These are phyloP conservation scores for Aspergillus pseudoterreus DNA, from an alignment of 2,329 filamentous ascomycete genomes.

Conservation along the genomic window DNA sequence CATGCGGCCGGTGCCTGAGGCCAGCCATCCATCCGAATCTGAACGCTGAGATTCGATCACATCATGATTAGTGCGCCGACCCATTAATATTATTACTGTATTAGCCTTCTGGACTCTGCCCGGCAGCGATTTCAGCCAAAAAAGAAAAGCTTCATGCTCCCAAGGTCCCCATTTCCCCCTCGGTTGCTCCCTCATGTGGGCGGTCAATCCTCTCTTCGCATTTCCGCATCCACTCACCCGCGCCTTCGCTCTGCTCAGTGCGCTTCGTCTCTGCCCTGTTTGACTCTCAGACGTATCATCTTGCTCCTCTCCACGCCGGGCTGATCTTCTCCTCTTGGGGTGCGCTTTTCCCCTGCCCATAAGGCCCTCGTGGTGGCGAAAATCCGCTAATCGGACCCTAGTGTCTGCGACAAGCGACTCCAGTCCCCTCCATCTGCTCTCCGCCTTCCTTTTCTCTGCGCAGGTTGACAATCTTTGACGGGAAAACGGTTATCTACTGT, in stretches of 20 bases:
- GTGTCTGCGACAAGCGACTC: constrained; percentile 1
- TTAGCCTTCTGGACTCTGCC: not conserved
- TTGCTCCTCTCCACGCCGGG: constrained; percentile 4
- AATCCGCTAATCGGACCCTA: not conserved
- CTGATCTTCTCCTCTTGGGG: not conserved
- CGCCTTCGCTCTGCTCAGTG: constrained; percentile 9
- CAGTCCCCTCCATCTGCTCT: not conserved
- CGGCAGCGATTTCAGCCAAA: not conserved
- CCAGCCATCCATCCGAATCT: not conserved
- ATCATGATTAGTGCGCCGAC: constrained; percentile 3
- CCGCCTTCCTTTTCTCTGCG: not conserved
- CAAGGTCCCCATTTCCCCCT: constrained; percentile 19
- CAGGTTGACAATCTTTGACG: not conserved
- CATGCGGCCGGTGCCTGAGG: not conserved
- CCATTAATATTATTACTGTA: constrained; percentile 13
- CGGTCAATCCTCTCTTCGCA: constrained; percentile 9
- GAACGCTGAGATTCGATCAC: not conserved
- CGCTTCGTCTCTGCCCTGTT: constrained; percentile 8
- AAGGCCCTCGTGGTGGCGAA: constrained; percentile 2
- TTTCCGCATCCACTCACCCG: constrained; percentile 7
- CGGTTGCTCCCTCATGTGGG: constrained; percentile 13
- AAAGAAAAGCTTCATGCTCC: constrained; percentile 8
- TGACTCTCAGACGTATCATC: constrained; percentile 3
- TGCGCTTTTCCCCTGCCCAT: constrained; percentile 1
- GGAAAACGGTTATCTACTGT: not conserved